Base-by-base conservation (phyloP, 331 rosid species). In the Stylosanthes scabra region DNA sequence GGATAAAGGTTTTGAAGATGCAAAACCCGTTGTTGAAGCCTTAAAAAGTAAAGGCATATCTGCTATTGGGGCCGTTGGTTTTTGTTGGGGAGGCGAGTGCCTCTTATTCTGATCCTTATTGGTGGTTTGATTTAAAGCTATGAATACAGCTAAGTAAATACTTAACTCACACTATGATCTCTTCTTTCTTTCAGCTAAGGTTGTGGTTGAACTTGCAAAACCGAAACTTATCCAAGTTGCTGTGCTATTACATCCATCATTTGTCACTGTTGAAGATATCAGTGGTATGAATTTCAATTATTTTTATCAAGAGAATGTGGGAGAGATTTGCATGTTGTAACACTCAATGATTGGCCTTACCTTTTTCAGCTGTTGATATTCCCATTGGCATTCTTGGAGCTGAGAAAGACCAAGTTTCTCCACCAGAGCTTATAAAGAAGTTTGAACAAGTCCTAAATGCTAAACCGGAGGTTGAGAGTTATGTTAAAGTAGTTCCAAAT, bases 341-440 rank as follows among this genome's bases (percentile, higher is more conserved):
- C 28, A 41, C 13, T 76, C 49, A 31, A 15, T 63, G 25, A 11
- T 59, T 80, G 70, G 62, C 51, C 46, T 42, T 28, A 7, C 28
- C 37, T 31, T 61, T 61, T 84, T 71, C 83, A 91, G 98, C 68
- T 63, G 87, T 91, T 66, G 78, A 89, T 63, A 80, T 69, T 86
- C 97, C 87, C 15, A 77, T 83, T 79, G 68, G 93, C 6, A n/a
- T 91, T 49, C 91, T 91, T 37, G 98, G 97, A 85, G 96, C 95
- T 49, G 97, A 88, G 88, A 74, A 63, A 55, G 97, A 91, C 82
- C 3, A 42, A 0, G 0, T 45, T 16, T 74, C 86, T 82, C 96
- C 94, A 9, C 97, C 96, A 0, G 85, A 82, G 83, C 89, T 93
- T 63, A 25, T 93, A 62, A 86, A 84, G 68, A 89, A 93, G 87